Evolutionary conservation across 2,329 filamentous ascomycete species (phyloP).

Genomic region (Hypomyces rosellus): DNA sequence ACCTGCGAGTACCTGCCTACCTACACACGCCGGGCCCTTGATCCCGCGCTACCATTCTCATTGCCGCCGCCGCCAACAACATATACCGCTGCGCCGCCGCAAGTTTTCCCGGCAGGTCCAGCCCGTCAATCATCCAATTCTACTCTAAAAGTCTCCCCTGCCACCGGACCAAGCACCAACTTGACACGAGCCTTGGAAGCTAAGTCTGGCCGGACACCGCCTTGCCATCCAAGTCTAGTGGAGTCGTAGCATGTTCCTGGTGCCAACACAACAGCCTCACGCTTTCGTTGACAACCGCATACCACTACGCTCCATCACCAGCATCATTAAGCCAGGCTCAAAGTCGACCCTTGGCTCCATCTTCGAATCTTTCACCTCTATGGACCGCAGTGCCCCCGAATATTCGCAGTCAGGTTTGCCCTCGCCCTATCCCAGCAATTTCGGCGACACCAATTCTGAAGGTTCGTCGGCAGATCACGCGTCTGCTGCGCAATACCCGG

Average conservation of each 20-base stretch:
- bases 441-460: conserved; percentile 74
- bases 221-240: conserved; percentile 23
- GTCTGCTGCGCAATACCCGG: conserved; percentile 85
- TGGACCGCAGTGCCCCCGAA: conserved; percentile 62
- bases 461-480: conserved; percentile 80
- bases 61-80: conserved; percentile 26
- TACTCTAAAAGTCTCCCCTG: conserved; percentile 10
- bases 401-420: conserved; percentile 87
- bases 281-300: conserved; percentile 19
- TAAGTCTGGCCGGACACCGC: conserved; percentile 26
- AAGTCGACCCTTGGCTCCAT: conserved; percentile 22
- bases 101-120: conserved; percentile 18
- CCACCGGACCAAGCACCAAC: conserved; percentile 22
- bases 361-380: conserved; percentile 31
- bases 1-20: conserved; percentile 4
- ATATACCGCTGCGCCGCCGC: conserved; percentile 31
- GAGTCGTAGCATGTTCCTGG: conserved; percentile 30
- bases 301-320: conserved; percentile 7
- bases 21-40: conserved; percentile 4
- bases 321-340: conserved; percentile 5
- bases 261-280: conserved; percentile 28
- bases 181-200: conserved; percentile 27
- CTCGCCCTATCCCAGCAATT: conserved; percentile 61
- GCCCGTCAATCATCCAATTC: conserved; percentile 18
- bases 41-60: conserved; percentile 24